Conservation (phyloP, 495 filamentous ascomycete genomes). For the Tuber magnatum region DNA sequence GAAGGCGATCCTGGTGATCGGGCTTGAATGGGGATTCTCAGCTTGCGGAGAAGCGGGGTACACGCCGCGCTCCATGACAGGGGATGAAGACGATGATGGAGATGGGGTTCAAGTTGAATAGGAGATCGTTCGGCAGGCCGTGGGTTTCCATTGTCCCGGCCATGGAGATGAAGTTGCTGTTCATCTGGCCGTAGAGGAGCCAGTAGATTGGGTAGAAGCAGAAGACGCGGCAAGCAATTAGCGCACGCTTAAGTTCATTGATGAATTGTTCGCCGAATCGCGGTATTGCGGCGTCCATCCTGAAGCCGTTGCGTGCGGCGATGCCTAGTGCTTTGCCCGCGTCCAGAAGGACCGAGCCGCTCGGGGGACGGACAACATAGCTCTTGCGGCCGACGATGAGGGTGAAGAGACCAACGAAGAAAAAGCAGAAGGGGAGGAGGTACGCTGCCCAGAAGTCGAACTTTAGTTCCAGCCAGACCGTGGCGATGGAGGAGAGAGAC, state of each 20-base stretch:
- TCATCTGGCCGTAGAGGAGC: conserved; percentile 53
- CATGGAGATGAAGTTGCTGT: conserved; percentile 52
- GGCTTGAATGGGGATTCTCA: conserved; percentile 46
- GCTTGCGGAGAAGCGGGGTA: conserved; percentile 45
- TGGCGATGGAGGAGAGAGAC: conserved; percentile 47
- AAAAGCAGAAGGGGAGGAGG: conserved; percentile 49
- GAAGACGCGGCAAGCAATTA: conserved; percentile 52
- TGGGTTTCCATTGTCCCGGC: conserved; percentile 49
- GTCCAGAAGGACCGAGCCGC: conserved; percentile 45
- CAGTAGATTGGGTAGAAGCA: conserved; percentile 66
- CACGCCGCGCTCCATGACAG: conserved; percentile 46
- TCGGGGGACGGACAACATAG: conserved; percentile 44
- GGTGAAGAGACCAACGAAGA: conserved; percentile 44
- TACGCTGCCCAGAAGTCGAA: conserved; percentile 49
- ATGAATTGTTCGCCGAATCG: conserved; percentile 55
- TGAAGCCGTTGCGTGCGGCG: conserved; percentile 52
- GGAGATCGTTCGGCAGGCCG: conserved; percentile 50
- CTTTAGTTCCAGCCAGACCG: conserved; percentile 47
- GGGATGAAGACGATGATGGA: conserved; percentile 47
- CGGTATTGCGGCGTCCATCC: conserved; percentile 58
- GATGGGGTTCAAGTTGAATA: conserved; percentile 43
- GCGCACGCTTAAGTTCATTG: conserved; percentile 52
- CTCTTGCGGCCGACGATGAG: conserved; percentile 41
- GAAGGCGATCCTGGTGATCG: conserved; percentile 49
- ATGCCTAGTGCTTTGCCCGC: conserved; percentile 48